Conservation (phyloP, 148 eudicot species). For the Camellia japonica region DNA sequence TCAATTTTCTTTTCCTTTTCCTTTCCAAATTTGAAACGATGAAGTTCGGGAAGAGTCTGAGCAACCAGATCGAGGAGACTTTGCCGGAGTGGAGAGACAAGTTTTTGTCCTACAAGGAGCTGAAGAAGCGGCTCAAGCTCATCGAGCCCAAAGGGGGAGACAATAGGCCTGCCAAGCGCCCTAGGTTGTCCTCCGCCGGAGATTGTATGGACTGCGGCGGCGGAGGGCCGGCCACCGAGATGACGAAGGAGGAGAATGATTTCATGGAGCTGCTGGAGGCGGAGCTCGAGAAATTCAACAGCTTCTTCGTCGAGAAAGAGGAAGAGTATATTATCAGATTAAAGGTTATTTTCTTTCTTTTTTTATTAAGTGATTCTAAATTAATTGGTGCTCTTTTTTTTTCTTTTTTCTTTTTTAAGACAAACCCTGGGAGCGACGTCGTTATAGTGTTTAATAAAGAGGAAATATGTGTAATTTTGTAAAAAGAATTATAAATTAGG, state of each 20-base stretch:
- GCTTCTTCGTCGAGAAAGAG: constrained; percentile 85
- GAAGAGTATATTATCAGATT: constrained; percentile 90
- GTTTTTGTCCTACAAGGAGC: constrained; percentile 81
- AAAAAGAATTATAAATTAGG: too few species aligned
- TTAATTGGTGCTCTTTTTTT: too few species aligned
- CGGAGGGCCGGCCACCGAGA: constrained; percentile 25
- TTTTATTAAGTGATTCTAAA: too few species aligned
- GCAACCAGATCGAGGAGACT: constrained; percentile 90
- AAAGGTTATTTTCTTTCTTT: constrained; percentile 43
- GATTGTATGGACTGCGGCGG: constrained; percentile 10
- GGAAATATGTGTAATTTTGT: too few species aligned
- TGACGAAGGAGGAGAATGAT: constrained; percentile 67
- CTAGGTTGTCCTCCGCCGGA: constrained; percentile 20
- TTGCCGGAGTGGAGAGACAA: constrained; percentile 97
- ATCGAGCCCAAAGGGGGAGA: constrained; percentile 41
- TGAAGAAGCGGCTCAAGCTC: constrained; percentile 81
- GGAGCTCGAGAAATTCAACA: constrained; percentile 86
- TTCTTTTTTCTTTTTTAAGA: too few species aligned
- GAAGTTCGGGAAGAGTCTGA: constrained; percentile 95
- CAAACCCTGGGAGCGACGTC: too few species aligned
- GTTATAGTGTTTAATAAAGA: too few species aligned
- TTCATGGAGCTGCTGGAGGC: constrained; percentile 69
- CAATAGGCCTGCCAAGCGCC: constrained; percentile 38
- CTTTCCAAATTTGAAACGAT: background rate
- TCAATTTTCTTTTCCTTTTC: background rate